Percentiles rank a stretch among this genome's conserved stretches.
These are phyloP conservation scores for Ambrosiella beaveri DNA, from an alignment of 2,329 filamentous ascomycete species.

Conservation along the genomic window DNA sequence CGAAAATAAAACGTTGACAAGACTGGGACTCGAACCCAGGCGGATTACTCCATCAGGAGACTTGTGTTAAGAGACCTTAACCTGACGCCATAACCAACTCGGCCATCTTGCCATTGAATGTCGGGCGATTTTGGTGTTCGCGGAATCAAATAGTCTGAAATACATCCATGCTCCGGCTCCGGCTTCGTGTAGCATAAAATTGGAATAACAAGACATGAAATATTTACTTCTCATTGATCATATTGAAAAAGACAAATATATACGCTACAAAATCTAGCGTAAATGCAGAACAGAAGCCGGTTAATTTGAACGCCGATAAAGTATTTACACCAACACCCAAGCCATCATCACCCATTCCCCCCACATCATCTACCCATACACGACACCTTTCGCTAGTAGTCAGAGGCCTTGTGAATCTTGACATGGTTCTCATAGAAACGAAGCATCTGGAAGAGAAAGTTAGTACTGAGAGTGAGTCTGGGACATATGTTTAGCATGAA, in stretches of 20 bases:
- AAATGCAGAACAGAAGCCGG: too few relatives aligned
- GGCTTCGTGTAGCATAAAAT: too few relatives aligned
- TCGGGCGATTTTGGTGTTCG: too few relatives aligned
- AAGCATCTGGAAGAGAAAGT: conserved; percentile 30
- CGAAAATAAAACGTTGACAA: conserved; percentile 9
- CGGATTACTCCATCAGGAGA: conserved; percentile 13
- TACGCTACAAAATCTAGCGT: too few relatives aligned
- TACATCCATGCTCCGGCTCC: too few relatives aligned
- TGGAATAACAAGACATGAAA: too few relatives aligned
- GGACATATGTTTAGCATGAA: conserved; percentile 10
- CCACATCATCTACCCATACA: not conserved
- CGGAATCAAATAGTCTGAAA: too few relatives aligned
- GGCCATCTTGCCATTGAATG: conserved; percentile 20
- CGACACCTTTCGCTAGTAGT: not conserved
- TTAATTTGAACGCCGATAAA: too few relatives aligned
- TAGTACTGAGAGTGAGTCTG: not conserved
- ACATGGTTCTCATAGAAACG: conserved; percentile 43
- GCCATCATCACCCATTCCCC: too few relatives aligned
- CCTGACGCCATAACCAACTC: conserved; percentile 23
- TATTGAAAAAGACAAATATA: too few relatives aligned
- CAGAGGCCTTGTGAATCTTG: conserved; percentile 27
- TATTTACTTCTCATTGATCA: too few relatives aligned
- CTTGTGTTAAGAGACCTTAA: conserved; percentile 18
- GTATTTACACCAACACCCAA: not conserved
- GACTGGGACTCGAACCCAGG: conserved; percentile 13